Evolutionary conservation across 2,329 filamentous ascomycete species (phyloP).

Genomic region (Hypoxylon sp.): DNA sequence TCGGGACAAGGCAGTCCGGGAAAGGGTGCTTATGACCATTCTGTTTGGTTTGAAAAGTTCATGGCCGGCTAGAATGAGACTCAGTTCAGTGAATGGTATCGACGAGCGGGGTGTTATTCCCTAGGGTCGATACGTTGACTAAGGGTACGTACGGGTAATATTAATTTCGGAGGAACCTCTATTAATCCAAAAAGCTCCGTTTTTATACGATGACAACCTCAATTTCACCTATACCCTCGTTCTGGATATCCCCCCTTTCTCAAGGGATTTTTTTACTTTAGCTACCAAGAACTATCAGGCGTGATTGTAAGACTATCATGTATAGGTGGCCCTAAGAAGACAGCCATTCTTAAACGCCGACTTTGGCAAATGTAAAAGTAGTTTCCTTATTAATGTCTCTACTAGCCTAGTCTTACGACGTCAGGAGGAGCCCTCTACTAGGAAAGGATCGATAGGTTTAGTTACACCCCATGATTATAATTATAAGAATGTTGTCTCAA

Average conservation of each 20-base stretch:
- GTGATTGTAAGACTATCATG: not conserved
- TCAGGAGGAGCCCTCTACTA: too few relatives aligned
- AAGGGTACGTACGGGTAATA: too few relatives aligned
- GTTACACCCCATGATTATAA: too few relatives aligned
- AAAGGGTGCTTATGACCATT: conserved; percentile 43
- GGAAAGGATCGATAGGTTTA: not conserved
- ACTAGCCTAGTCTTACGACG: not conserved
- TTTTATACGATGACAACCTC: too few relatives aligned
- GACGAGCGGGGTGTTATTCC: conserved; percentile 8
- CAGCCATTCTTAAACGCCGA: conserved; percentile 4
- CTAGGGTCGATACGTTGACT: too few relatives aligned
- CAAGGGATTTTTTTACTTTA: too few relatives aligned
- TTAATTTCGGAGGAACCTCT: too few relatives aligned
- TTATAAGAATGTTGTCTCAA: too few relatives aligned
- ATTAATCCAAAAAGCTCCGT: too few relatives aligned
- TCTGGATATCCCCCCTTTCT: too few relatives aligned
- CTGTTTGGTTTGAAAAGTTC: conserved; percentile 48
- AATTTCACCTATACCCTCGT: too few relatives aligned
- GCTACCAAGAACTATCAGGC: not conserved
- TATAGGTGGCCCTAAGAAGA: not conserved
- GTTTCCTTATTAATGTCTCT: conserved; percentile 15
- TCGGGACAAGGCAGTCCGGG: conserved; percentile 36
- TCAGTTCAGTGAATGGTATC: conserved; percentile 18
- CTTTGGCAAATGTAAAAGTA: conserved; percentile 5
- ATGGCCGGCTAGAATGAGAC: conserved; percentile 48